Conservation (phyloP, 148 eudicot species). For the Camellia japonica region DNA sequence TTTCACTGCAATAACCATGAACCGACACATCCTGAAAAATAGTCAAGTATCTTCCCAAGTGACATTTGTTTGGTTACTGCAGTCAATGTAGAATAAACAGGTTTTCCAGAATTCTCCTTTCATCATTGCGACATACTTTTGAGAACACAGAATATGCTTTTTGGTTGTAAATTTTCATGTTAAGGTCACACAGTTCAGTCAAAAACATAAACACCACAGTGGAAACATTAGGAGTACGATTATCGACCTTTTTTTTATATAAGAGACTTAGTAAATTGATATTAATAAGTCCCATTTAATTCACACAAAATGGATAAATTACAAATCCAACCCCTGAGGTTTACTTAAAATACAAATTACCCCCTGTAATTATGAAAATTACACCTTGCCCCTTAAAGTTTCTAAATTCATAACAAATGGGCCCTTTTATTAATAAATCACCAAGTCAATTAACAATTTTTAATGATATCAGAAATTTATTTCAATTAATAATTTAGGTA, state of each 20-base stretch:
- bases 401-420: no score
- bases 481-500: no score
- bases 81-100: background rate
- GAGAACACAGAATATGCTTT: background rate
- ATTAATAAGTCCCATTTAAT: background rate
- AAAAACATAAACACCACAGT: background rate
- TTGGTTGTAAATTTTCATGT: background rate
- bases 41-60: background rate
- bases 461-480: no score
- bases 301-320: background rate
- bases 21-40: background rate
- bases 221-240: background rate
- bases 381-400: no score
- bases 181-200: background rate
- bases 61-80: background rate
- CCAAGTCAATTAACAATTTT: no score
- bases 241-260: background rate
- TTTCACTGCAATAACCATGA: background rate
- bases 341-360: no score
- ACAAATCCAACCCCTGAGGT: no score
- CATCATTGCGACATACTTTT: background rate
- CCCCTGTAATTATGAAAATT: no score
- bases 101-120: background rate
- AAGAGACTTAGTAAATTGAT: background rate
- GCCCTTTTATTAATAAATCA: no score